phyloP scores from a whole-genome alignment of 371 early-diverging fungal genomes.

The Zychaea mexicana region DNA sequence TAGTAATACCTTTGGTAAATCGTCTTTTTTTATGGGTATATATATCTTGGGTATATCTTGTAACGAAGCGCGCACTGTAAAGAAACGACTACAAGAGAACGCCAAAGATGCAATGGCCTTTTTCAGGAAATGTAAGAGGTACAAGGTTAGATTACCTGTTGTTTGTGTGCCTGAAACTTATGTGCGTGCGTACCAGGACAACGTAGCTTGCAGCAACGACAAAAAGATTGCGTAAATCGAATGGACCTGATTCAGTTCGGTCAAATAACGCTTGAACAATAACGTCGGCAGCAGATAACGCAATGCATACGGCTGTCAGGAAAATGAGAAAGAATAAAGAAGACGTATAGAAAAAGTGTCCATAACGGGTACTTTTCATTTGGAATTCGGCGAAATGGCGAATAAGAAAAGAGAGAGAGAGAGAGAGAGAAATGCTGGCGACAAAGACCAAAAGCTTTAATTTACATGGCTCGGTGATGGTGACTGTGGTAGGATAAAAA shows the following conservation, averaged over 20 bases:
- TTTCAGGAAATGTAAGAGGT: too few relatives aligned
- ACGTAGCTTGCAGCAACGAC: conserved; percentile 63
- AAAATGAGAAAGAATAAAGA: conserved; percentile 39
- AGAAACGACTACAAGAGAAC: conserved; percentile 58
- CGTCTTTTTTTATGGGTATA: conserved; percentile 65
- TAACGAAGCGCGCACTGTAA: conserved; percentile 58
- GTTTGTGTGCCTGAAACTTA: too few relatives aligned
- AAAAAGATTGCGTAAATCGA: conserved; percentile 54
- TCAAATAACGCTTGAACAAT: conserved; percentile 61
- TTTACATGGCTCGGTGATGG: too few relatives aligned
- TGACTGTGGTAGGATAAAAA: too few relatives aligned
- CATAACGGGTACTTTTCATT: conserved; percentile 18
- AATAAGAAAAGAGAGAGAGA: background rate
- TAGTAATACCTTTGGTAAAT: conserved; percentile 69
- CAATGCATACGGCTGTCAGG: conserved; percentile 52
- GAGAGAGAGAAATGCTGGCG: too few relatives aligned
- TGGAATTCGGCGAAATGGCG: background rate
- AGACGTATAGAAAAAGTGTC: conserved; percentile 37
- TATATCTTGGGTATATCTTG: conserved; percentile 73
- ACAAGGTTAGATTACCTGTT: too few relatives aligned
- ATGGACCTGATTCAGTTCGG: conserved; percentile 28
- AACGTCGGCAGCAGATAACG: conserved; percentile 65
- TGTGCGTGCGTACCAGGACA: conserved; percentile 50
- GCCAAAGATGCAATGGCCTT: conserved; percentile 45
- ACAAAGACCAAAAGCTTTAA: too few relatives aligned